Percentiles rank a stretch among this genome's conserved stretches.
These are phyloP conservation scores for Umbelopsis sp. DNA, from an alignment of 192 early-diverging fungal species.

Conservation along the genomic window DNA sequence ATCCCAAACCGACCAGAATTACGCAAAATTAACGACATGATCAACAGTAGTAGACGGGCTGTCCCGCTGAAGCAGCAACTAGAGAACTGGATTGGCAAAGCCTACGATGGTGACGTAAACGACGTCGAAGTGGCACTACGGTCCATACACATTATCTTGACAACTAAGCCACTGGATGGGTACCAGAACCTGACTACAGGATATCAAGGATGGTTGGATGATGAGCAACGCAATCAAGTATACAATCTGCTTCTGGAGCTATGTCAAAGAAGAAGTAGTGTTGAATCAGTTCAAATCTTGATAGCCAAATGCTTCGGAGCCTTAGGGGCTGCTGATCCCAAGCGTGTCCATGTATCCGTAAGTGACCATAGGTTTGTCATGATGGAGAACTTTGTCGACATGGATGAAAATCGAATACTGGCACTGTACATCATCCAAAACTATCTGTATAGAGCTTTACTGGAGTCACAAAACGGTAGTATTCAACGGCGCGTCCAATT, in stretches of 20 bases:
- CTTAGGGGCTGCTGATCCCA: neutral
- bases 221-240: neutral
- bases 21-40: neutral
- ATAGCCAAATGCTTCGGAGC: neutral
- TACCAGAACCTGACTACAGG: neutral
- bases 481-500: constrained; percentile 1
- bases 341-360: neutral
- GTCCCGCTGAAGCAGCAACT: neutral
- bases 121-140: neutral
- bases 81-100: neutral
- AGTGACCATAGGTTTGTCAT: neutral
- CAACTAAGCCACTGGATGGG: neutral
- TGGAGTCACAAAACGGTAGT: constrained; percentile 7
- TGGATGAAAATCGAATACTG: constrained; percentile 3
- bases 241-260: neutral
- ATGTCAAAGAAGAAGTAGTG: neutral
- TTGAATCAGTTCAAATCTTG: constrained; percentile 5
- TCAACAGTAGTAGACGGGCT: neutral
- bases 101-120: neutral
- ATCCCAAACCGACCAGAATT: constrained; percentile 5
- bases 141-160: neutral
- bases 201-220: neutral
- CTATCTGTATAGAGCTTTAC: neutral
- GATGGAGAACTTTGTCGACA: neutral
- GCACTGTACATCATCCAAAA: constrained; percentile 3